Percentiles rank a stretch among this genome's conserved stretches.
Conservation (phyloP, 306 rosid genomes). For the Comarum palustre region DNA sequence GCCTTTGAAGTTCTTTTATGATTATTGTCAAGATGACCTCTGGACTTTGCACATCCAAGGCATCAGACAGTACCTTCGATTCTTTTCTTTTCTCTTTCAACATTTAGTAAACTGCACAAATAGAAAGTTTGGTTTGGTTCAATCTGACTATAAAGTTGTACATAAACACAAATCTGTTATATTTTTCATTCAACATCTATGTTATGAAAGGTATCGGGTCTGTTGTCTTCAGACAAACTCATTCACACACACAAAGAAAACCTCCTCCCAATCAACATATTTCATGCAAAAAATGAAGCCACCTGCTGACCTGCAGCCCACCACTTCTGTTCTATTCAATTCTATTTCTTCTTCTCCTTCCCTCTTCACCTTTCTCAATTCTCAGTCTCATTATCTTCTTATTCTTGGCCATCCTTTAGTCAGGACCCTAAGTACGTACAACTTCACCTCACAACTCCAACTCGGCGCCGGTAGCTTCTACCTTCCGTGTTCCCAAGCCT, state of each 20-base stretch:
- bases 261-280: background rate
- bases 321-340: too few relatives aligned
- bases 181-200: too few relatives aligned
- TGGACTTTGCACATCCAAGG: too few relatives aligned
- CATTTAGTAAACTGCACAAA: background rate
- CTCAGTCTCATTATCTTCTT: background rate
- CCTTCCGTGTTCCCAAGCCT: too few relatives aligned
- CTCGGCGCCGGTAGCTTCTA: background rate
- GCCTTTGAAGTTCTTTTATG: too few relatives aligned
- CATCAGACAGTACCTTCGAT: background rate
- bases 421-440: background rate
- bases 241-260: too few relatives aligned
- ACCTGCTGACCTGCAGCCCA: too few relatives aligned
- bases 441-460: background rate
- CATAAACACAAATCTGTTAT: background rate
- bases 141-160: background rate
- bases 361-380: background rate
- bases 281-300: background rate
- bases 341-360: too few relatives aligned
- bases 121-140: background rate
- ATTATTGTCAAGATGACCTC: too few relatives aligned
- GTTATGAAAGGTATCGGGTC: too few relatives aligned
- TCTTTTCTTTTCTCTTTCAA: background rate
- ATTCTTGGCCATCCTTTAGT: background rate
- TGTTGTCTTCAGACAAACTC: background rate